These are phyloP conservation scores for Amanita muscaria DNA, from an alignment of 768 basidiomycete genomes.

Conservation along the genomic window DNA sequence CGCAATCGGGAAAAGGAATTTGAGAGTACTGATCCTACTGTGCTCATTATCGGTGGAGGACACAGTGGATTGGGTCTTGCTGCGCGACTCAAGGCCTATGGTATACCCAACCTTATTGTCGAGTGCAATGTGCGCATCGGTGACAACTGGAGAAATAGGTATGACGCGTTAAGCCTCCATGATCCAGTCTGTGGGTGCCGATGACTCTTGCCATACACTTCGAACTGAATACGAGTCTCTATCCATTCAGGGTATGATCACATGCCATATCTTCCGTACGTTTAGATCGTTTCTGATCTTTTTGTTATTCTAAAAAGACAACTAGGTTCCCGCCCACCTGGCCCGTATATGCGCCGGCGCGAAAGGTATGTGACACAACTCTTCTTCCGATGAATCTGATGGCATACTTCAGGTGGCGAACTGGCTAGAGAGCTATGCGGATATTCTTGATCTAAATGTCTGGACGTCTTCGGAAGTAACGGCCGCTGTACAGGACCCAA, in stretches of 20 bases:
- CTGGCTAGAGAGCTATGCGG: conserved; percentile 60
- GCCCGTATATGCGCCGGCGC: conserved; percentile 48
- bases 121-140: conserved; percentile 49
- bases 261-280: conserved; percentile 43
- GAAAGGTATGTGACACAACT: conserved; percentile 51
- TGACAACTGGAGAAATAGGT: conserved; percentile 55
- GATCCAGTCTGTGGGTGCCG: conserved; percentile 37
- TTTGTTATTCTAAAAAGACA: neutral
- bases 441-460: conserved; percentile 50
- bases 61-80: conserved; percentile 56
- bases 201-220: conserved; percentile 6
- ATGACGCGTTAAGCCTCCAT: conserved; percentile 49
- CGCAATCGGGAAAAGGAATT: conserved; percentile 33
- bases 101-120: conserved; percentile 43
- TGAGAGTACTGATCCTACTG: conserved; percentile 37
- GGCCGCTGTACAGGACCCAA: conserved; percentile 22
- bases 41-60: conserved; percentile 49
- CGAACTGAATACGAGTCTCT: conserved; percentile 12
- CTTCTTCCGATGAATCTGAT: conserved; percentile 26
- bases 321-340: conserved; percentile 48
- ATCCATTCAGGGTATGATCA: conserved; percentile 22
- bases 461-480: conserved; percentile 43
- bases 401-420: conserved; percentile 39
- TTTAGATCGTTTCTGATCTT: conserved; percentile 5
- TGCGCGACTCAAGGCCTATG: conserved; percentile 49